Conservation (phyloP, 176 grass and related monocot species). For the Aegilops sharonensis region DNA sequence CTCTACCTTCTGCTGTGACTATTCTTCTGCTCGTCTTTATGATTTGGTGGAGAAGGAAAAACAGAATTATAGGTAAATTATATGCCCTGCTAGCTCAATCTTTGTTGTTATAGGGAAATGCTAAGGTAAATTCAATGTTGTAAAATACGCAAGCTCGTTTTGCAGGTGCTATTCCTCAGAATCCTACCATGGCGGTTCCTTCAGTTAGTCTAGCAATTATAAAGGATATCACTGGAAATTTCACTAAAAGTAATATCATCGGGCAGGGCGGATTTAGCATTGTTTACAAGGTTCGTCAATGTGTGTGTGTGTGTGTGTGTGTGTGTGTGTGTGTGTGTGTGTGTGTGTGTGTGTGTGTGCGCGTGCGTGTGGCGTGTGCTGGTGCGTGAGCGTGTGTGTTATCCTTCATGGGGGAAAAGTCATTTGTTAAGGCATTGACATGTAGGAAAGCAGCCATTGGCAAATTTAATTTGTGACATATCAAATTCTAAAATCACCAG, state of each 20-base stretch:
- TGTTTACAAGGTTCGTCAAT: conserved; percentile 23
- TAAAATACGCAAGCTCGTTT: background rate
- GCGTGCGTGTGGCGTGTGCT: too few relatives aligned
- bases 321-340: background rate
- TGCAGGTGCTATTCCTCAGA: background rate
- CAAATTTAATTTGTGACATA: background rate
- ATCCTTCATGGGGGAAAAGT: background rate
- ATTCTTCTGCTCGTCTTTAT: background rate
- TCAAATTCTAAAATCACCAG: background rate
- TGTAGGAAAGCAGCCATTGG: background rate
- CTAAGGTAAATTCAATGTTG: background rate
- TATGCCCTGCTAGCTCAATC: background rate
- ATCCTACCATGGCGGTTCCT: conserved; percentile 7
- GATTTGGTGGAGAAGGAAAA: conserved; percentile 32
- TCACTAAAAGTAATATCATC: conserved; percentile 21
- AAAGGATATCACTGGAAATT: conserved; percentile 14
- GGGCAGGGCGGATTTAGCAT: conserved; percentile 30
- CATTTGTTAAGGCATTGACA: background rate
- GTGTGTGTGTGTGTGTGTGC: background rate
- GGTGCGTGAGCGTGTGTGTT: background rate
- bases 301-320: background rate
- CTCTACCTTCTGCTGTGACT: background rate
- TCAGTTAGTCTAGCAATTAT: conserved; percentile 8
- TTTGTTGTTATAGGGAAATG: background rate
- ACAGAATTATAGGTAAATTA: background rate